Conservation (phyloP, 345 rosid genomes). For the Eucalyptus leucophloia region DNA sequence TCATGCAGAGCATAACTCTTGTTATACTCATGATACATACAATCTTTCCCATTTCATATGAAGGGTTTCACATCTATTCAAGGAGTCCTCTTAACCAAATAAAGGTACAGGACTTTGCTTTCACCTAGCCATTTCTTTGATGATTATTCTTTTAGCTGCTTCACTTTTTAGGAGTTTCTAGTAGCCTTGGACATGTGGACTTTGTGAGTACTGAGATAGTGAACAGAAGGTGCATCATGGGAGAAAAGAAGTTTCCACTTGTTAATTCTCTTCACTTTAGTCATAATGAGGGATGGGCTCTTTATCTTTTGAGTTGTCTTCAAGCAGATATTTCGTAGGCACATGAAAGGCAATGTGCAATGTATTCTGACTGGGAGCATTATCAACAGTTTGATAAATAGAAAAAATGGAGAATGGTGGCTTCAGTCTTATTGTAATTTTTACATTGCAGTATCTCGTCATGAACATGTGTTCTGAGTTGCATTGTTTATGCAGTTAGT, state of each 20-base stretch:
- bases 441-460: not conserved
- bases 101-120: slow-evolving; percentile 38
- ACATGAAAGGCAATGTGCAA: not conserved
- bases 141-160: not conserved
- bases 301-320: not conserved
- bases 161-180: not conserved
- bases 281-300: not conserved
- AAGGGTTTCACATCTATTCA: slow-evolving; percentile 61
- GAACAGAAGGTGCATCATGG: not conserved
- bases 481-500: not conserved
- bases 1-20: slow-evolving; percentile 51
- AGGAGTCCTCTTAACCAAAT: slow-evolving; percentile 36
- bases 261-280: not conserved
- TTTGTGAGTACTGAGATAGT: not conserved
- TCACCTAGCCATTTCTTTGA: not conserved
- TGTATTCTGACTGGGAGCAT: not conserved
- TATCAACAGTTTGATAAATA: not conserved
- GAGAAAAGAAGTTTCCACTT: not conserved
- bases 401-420: not conserved
- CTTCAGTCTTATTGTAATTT: not conserved
- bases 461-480: not conserved
- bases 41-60: slow-evolving; percentile 65
- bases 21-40: slow-evolving; percentile 43
- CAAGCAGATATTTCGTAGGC: not conserved
- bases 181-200: not conserved